Evolutionary conservation across 257 asterid species (phyloP).

Genomic region (Hygrophila difformis): DNA sequence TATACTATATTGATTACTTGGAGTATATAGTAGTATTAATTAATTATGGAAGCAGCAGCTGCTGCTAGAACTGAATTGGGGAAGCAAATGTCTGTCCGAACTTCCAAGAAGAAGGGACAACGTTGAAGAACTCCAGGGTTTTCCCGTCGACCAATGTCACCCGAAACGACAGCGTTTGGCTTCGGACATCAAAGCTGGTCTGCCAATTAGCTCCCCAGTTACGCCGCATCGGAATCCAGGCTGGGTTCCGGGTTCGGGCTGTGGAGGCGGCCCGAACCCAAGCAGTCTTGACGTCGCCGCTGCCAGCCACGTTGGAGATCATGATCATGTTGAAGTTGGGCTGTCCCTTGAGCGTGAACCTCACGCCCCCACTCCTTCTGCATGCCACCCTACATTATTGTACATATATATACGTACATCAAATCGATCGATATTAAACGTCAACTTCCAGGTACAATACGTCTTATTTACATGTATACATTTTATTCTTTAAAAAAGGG

Average conservation of each 20-base stretch:
- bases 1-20: too few relatives aligned
- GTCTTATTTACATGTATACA: too few relatives aligned
- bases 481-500: not conserved
- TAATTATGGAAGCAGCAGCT: too few relatives aligned
- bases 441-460: too few relatives aligned
- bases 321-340: constrained; percentile 54
- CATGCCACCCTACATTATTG: constrained; percentile 37
- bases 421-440: too few relatives aligned
- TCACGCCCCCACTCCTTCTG: constrained; percentile 55
- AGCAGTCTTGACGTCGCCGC: constrained; percentile 45
- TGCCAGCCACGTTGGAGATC: constrained; percentile 63
- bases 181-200: constrained; percentile 32
- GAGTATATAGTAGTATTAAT: too few relatives aligned
- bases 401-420: not conserved
- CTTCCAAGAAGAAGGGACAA: constrained; percentile 55
- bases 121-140: constrained; percentile 28
- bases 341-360: constrained; percentile 61
- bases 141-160: constrained; percentile 35
- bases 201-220: constrained; percentile 85
- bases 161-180: constrained; percentile 49
- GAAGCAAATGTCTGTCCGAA: constrained; percentile 72
- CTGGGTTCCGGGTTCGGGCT: constrained; percentile 23
- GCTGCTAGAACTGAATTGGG: constrained; percentile 36
- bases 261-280: constrained; percentile 55
- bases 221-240: constrained; percentile 44